Evolutionary conservation across 2,329 filamentous ascomycete genomes (phyloP).

Genomic region (Trichoderma sp.): DNA sequence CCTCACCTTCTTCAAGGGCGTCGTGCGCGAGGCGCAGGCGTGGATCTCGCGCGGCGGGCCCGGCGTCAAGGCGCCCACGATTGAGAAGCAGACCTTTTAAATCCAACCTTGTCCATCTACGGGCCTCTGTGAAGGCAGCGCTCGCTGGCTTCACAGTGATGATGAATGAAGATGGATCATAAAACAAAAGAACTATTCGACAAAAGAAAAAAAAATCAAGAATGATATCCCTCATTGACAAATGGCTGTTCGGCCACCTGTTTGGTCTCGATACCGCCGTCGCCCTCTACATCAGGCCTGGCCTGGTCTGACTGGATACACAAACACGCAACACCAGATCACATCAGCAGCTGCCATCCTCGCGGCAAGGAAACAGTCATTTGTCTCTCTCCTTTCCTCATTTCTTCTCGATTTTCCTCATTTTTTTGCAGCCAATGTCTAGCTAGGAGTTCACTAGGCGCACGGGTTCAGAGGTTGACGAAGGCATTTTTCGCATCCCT

Average conservation of each 20-base stretch:
- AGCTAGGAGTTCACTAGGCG: slow-evolving; percentile 5
- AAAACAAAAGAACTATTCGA: too few relatives aligned
- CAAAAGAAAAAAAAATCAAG: too few relatives aligned
- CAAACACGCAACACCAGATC: too few relatives aligned
- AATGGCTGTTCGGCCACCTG: too few relatives aligned
- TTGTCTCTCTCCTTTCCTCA: background rate
- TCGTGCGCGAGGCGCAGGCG: slow-evolving; percentile 24
- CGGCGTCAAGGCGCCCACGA: slow-evolving; percentile 19
- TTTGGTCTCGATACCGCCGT: too few relatives aligned
- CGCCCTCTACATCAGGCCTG: too few relatives aligned
- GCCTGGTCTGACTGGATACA: too few relatives aligned
- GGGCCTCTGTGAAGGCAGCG: background rate
- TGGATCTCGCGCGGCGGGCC: slow-evolving; percentile 18
- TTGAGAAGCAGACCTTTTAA: slow-evolving; percentile 24
- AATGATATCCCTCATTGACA: too few relatives aligned
- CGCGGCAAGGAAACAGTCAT: too few relatives aligned
- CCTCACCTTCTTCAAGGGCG: slow-evolving; percentile 25
- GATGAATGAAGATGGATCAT: background rate
- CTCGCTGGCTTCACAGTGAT: background rate
- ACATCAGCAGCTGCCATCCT: too few relatives aligned
- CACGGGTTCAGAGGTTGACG: background rate
- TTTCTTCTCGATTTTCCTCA: background rate
- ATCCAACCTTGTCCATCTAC: background rate
- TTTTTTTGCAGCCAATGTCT: background rate
- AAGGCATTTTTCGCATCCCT: background rate